Evolutionary conservation across 1,284 basidiomycete genomes (phyloP).

Genomic region (Apiotrichum porosum): DNA sequence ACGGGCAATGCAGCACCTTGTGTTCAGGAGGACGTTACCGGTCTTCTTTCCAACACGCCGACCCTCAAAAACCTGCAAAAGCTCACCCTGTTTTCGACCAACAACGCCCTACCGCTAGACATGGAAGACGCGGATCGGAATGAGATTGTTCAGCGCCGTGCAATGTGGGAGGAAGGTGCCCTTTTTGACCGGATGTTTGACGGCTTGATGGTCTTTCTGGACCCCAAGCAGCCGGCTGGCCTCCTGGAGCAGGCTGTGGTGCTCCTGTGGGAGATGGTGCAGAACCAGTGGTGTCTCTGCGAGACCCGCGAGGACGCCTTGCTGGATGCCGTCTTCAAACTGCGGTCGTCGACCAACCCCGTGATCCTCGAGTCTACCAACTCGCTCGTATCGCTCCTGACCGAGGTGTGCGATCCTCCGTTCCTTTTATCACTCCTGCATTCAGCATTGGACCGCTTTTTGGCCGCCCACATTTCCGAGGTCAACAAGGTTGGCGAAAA

Average conservation of each 20-base stretch:
- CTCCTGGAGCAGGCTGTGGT: constrained; percentile 36
- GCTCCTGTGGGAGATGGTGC: constrained; percentile 41
- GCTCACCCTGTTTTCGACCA: constrained; percentile 27
- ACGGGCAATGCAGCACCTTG: constrained; percentile 3
- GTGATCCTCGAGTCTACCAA: constrained; percentile 41
- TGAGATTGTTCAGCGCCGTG: constrained; percentile 1
- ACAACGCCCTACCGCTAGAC: constrained; percentile 16
- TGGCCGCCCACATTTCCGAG: constrained; percentile 11
- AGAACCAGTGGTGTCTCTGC: constrained; percentile 41
- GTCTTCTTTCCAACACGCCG: constrained; percentile 18
- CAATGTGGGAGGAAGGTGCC: constrained; percentile 23
- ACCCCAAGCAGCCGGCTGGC: constrained; percentile 21
- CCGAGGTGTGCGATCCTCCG: constrained; percentile 35
- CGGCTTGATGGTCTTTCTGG: constrained; percentile 26
- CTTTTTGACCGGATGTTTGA: constrained; percentile 32
- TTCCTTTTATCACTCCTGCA: constrained; percentile 31
- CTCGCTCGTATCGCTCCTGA: constrained; percentile 35
- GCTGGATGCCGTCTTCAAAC: constrained; percentile 32
- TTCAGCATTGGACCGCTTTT: constrained; percentile 27
- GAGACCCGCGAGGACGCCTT: constrained; percentile 34
- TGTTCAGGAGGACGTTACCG: constrained; percentile 22
- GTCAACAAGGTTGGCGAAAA: not conserved
- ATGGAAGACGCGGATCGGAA: constrained; percentile 3
- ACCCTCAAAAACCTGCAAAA: constrained; percentile 29
- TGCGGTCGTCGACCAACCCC: constrained; percentile 23